Evolutionary conservation across 495 filamentous ascomycete genomes (phyloP), one percentile per base, ranked within the genome.

Genomic region (Hypoxylon fragiforme): DNA sequence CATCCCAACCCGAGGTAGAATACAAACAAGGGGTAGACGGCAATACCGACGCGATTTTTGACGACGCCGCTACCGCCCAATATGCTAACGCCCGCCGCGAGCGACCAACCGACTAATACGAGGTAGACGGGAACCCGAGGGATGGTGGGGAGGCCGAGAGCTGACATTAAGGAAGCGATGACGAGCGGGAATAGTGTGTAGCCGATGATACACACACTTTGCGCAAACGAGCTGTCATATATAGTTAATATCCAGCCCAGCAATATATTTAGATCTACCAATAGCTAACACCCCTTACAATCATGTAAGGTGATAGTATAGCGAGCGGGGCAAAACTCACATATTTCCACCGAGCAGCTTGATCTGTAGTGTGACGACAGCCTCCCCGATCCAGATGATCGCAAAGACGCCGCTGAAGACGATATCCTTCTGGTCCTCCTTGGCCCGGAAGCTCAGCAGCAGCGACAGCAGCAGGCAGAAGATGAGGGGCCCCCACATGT

Each of bases 151-250:
- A 97, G 77, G 40, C 80, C 76, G 7, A 98, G 53, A 0, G 91
- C 92, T 47, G 91, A 95, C 50, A 98, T 81, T 31, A 97, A 70
- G 9, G 94, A 83, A 5, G 95, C 95, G 62, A 98, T 87, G 63
- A 97, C 95, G 30, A 98, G 80, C n/a, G 94, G 94, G 76, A 98
- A 98, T 45, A 98, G 85, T 2, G 94, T 98, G 72, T 98, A 98
- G 28, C 94, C 94, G 69, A 98, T 98, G 62, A 98, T 95, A 70
- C 90, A 96, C 56, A 98, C 81, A 38, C 89, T 92, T 71, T 97
- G 94, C 76, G 95, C 92, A 72, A 98, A 98, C 19, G 94, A 96
- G 56, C 94, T 97, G 59, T 39, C 18, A 8, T 21, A 26, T 38
- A 48, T 15, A 16, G 47, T 30, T 46, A 40, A 31, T 38, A n/a